phyloP scores from a whole-genome alignment of 805 yeast genomes.

The Candida chauliodis region DNA sequence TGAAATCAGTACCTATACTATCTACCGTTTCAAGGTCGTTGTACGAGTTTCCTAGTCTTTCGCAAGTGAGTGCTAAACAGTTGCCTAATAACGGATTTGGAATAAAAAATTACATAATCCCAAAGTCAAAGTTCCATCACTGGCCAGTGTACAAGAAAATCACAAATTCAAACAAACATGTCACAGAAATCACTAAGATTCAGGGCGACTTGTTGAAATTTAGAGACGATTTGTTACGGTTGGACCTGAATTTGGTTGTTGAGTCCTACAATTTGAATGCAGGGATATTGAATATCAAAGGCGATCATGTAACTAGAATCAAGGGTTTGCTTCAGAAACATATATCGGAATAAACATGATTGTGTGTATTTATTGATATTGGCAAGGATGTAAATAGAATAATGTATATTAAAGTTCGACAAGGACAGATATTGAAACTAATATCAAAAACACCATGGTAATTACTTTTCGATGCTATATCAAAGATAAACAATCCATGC shows the following conservation, averaged over 20 bases:
- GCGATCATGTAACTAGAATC: conserved; percentile 32
- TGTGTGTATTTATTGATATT: too few species aligned
- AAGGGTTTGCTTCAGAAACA: conserved; percentile 22
- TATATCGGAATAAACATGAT: too few species aligned
- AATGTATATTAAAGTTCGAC: too few species aligned
- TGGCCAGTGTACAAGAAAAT: conserved; percentile 78
- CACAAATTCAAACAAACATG: conserved; percentile 54
- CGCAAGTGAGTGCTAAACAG: conserved; percentile 19
- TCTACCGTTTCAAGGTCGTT: not conserved
- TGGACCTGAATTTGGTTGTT: conserved; percentile 45
- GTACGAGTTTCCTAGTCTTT: conserved; percentile 24
- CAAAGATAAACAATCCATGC: too few species aligned
- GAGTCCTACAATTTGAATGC: conserved; percentile 27
- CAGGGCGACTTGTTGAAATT: conserved; percentile 65
- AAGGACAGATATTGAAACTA: too few species aligned
- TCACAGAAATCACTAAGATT: conserved; percentile 71
- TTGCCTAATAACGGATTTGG: conserved; percentile 35
- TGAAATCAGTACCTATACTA: conserved; percentile 6
- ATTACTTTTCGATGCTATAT: too few species aligned
- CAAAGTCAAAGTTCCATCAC: conserved; percentile 59
- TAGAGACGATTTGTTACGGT: conserved; percentile 58
- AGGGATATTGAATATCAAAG: conserved; percentile 39
- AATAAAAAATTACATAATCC: conserved; percentile 35
- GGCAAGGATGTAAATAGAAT: not conserved
- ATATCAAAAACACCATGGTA: too few species aligned